A percentile compares a stretch with the other conserved stretches of the same genome.
phyloP scores from a whole-genome alignment of 305 asterid genomes.

The Fraxinus greggii region DNA sequence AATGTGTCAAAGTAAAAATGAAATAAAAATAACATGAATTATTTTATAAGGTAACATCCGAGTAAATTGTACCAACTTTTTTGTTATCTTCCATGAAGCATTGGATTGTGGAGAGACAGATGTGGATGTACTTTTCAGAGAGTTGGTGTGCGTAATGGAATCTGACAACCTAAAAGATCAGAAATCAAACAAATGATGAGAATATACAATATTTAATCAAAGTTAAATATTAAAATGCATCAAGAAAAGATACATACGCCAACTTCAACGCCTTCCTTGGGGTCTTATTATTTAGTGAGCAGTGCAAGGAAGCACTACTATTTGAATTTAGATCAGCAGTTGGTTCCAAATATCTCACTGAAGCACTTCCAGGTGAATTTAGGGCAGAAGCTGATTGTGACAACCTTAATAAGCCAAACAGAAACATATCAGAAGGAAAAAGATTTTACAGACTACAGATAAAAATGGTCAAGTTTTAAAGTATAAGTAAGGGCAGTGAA shows the following conservation, averaged over 20 bases:
- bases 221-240: not conserved
- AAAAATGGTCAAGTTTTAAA: not conserved
- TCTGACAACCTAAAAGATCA: conserved; percentile 28
- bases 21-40: conserved; percentile 11
- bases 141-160: conserved; percentile 23
- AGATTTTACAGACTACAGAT: not conserved
- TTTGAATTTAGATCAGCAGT: conserved; percentile 17
- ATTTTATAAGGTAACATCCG: not conserved
- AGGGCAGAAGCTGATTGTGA: conserved; percentile 17
- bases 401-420: conserved; percentile 25
- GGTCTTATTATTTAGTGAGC: conserved; percentile 18
- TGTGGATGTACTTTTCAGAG: conserved; percentile 28
- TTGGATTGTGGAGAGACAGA: conserved; percentile 33
- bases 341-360: conserved; percentile 30
- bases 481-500: not conserved
- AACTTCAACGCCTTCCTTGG: conserved; percentile 37
- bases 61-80: conserved; percentile 36
- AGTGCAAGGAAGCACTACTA: conserved; percentile 22
- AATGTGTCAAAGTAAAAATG: conserved; percentile 5
- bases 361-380: conserved; percentile 28
- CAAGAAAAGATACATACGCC: conserved; percentile 16
- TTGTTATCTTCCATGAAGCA: conserved; percentile 47
- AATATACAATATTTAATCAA: not conserved
- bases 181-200: conserved; percentile 7
- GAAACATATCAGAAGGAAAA: conserved; percentile 17